phyloP scores from a whole-genome alignment of 2,329 filamentous ascomycete genomes.

The Cadophora sp. region DNA sequence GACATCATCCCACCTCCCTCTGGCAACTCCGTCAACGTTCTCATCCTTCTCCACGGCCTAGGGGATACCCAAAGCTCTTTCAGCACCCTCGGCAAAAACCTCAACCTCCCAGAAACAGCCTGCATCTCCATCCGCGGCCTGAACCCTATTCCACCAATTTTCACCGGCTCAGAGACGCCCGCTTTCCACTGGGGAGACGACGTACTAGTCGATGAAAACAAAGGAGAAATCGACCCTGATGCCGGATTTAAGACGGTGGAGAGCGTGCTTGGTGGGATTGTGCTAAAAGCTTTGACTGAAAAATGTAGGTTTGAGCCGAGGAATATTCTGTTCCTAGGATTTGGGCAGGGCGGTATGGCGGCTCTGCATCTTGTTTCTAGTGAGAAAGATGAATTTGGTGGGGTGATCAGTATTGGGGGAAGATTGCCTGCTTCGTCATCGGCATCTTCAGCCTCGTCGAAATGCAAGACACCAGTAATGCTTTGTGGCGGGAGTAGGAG shows the following conservation, averaged over 20 bases:
- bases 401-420: slow-evolving; percentile 69
- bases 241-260: slow-evolving; percentile 55
- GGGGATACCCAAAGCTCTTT: slow-evolving; percentile 68
- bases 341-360: slow-evolving; percentile 63
- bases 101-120: slow-evolving; percentile 69
- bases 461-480: slow-evolving; percentile 68
- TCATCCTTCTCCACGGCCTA: slow-evolving; percentile 72
- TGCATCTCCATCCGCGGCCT: slow-evolving; percentile 68
- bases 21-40: slow-evolving; percentile 59
- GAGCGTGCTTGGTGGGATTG: slow-evolving; percentile 49
- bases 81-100: slow-evolving; percentile 59
- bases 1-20: slow-evolving; percentile 43
- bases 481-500: slow-evolving; percentile 62
- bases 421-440: slow-evolving; percentile 56
- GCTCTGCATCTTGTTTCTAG: slow-evolving; percentile 50
- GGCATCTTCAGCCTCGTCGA: slow-evolving; percentile 50
- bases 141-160: slow-evolving; percentile 61
- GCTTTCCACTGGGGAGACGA: slow-evolving; percentile 67
- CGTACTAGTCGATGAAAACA: slow-evolving; percentile 58
- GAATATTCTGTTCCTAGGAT: slow-evolving; percentile 61
- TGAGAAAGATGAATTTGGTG: slow-evolving; percentile 53
- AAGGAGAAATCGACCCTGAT: slow-evolving; percentile 59
- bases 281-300: slow-evolving; percentile 52
- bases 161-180: slow-evolving; percentile 40
- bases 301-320: slow-evolving; percentile 56